Evolutionary conservation across 805 yeast species (phyloP).

Genomic region (Monosporozyma solicola): DNA sequence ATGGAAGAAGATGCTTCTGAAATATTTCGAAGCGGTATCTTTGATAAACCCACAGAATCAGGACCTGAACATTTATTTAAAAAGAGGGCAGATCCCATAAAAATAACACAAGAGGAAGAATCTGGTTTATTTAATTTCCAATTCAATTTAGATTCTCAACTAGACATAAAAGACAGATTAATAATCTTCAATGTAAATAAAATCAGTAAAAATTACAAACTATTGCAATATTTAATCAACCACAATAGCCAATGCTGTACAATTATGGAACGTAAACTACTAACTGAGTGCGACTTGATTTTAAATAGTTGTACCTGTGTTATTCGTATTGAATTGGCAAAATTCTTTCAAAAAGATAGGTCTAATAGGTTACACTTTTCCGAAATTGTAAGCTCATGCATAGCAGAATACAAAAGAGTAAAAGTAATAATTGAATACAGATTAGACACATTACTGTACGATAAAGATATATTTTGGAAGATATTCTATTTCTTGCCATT

Average conservation of each 20-base stretch:
- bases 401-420: slow-evolving; percentile 11
- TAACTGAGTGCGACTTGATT: slow-evolving; percentile 14
- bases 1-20: not conserved
- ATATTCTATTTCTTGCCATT: slow-evolving; percentile 9
- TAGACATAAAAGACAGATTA: not conserved
- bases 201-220: slow-evolving; percentile 7
- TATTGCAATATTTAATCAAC: slow-evolving; percentile 6
- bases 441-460: slow-evolving; percentile 6
- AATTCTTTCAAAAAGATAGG: slow-evolving; percentile 14
- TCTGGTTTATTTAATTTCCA: not conserved
- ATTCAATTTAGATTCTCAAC: not conserved
- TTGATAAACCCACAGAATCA: not conserved
- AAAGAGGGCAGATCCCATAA: not conserved
- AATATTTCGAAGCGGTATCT: not conserved
- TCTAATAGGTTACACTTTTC: slow-evolving; percentile 10
- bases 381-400: slow-evolving; percentile 4
- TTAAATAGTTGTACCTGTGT: slow-evolving; percentile 15
- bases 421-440: slow-evolving; percentile 13
- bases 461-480: slow-evolving; percentile 21
- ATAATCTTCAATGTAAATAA: slow-evolving; percentile 11
- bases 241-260: not conserved
- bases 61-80: not conserved
- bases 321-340: slow-evolving; percentile 9
- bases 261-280: slow-evolving; percentile 10
- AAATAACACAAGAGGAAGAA: not conserved